Conservation (phyloP, 805 yeast species). For the Yarrowia sp. region DNA sequence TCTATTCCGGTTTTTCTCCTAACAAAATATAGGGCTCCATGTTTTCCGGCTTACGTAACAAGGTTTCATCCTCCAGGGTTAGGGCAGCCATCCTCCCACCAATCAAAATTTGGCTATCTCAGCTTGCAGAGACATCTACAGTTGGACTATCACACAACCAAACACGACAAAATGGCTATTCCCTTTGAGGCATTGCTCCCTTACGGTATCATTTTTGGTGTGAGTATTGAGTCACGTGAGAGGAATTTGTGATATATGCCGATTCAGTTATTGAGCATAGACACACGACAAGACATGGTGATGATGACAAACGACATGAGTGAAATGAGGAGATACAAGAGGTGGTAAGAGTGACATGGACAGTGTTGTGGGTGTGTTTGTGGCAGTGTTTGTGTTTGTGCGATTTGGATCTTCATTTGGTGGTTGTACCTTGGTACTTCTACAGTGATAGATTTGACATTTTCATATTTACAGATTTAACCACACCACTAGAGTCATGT, state of each 20-base stretch:
- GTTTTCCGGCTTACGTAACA: background rate
- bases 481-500: too few species aligned
- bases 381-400: too few species aligned
- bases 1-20: background rate
- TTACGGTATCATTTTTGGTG: conserved; percentile 55
- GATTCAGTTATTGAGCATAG: too few species aligned
- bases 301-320: too few species aligned
- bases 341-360: too few species aligned
- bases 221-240: conserved; percentile 37
- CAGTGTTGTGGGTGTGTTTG: too few species aligned
- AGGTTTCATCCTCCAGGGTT: background rate
- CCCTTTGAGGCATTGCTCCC: conserved; percentile 70
- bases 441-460: too few species aligned
- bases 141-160: background rate
- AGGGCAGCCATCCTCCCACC: conserved; percentile 5
- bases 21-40: background rate
- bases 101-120: conserved; percentile 19
- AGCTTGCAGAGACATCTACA: conserved; percentile 21
- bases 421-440: too few species aligned
- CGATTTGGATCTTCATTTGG: too few species aligned
- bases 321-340: too few species aligned
- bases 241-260: background rate
- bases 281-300: too few species aligned
- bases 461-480: too few species aligned
- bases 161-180: conserved; percentile 39